Evolutionary conservation across 768 basidiomycete species (phyloP), one percentile per base, ranked within the genome.

Genomic region (Podaxis carcinomalis): DNA sequence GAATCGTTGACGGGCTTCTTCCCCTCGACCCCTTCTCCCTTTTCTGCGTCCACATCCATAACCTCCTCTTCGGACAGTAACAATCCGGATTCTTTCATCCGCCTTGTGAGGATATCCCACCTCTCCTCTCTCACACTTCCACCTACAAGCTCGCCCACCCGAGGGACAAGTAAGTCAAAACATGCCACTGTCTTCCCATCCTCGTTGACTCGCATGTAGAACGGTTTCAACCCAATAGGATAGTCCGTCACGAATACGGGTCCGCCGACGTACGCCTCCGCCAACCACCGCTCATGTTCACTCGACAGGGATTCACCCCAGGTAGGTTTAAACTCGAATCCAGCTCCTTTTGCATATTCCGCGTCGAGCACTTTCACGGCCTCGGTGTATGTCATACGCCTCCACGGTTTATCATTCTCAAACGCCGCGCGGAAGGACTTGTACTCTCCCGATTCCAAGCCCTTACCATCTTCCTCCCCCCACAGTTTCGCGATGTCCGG

Each of bases 201-300:
- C 7, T 73, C 72, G 68, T 92, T 93, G 44, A 70, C 70, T 37
- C 92, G 86, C 97, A 98, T 98, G 75, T 99, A 99, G 77, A 98
- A 98, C 6, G 97, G 95, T 73, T 99, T 99, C 63, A 93, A 72
- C 1, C 70, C 54, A 4, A 79, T 73, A 1, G 97, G 96, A 70
- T 98, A 99, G 70, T 96, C 88, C 13, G 87, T 92, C 57, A 99
- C 88, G 70, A 98, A 98, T 1, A 95, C 83, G 1, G 97, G 96
- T 0, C 89, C 89, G 25, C 77, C 70, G 56, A 87, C 75, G 53
- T 89, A 72, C 14, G 74, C 71, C 58, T 90, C 88, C 0, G 93
- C 90, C 14, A 99, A 80, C 86, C 89, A 96, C 52, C 86, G 86
- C 72, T 99, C 97, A 69, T 98, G 95, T 70, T 98, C 97, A 69